Evolutionary conservation across 805 yeast species (phyloP).

Genomic region (Candida ulmi): DNA sequence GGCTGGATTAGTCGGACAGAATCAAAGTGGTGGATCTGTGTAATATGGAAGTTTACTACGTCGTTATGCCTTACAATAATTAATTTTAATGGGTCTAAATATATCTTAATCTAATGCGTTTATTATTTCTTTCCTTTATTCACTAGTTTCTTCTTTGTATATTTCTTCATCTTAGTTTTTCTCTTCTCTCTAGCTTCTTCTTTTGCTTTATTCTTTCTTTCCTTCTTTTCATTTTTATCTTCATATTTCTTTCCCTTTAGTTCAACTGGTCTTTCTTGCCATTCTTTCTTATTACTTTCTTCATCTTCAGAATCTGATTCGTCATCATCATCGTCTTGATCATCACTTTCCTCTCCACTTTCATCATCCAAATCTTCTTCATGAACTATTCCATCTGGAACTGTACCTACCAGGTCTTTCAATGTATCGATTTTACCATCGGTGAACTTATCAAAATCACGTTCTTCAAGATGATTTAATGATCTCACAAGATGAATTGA

Average conservation of each 20-base stretch:
- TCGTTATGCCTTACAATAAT: too few relatives aligned
- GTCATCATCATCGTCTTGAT: conserved; percentile 28
- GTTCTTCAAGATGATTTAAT: conserved; percentile 78
- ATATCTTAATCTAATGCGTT: too few relatives aligned
- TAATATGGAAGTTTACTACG: too few relatives aligned
- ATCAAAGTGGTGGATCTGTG: conserved; percentile 45
- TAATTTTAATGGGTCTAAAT: too few relatives aligned
- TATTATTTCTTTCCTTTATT: conserved; percentile 42
- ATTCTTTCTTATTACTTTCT: conserved; percentile 29
- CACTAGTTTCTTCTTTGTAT: conserved; percentile 70
- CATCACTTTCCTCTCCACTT: conserved; percentile 23
- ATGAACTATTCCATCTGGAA: conserved; percentile 19
- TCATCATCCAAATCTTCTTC: conserved; percentile 24
- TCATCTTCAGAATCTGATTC: conserved; percentile 31
- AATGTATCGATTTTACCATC: conserved; percentile 79
- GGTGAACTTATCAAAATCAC: conserved; percentile 76
- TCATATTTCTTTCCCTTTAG: conserved; percentile 72
- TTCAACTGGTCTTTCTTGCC: conserved; percentile 36
- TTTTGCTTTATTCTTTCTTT: conserved; percentile 69
- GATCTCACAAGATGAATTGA: conserved; percentile 73
- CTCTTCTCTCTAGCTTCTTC: conserved; percentile 76
- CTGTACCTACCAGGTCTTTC: conserved; percentile 48
- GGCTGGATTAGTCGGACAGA: conserved; percentile 60
- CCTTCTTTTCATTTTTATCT: conserved; percentile 73
- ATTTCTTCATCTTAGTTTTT: conserved; percentile 77